A percentile compares a stretch with the other conserved stretches of the same genome.
These are phyloP conservation scores for Coffea canephora DNA, from an alignment of 257 asterid genomes.

Conservation along the genomic window DNA sequence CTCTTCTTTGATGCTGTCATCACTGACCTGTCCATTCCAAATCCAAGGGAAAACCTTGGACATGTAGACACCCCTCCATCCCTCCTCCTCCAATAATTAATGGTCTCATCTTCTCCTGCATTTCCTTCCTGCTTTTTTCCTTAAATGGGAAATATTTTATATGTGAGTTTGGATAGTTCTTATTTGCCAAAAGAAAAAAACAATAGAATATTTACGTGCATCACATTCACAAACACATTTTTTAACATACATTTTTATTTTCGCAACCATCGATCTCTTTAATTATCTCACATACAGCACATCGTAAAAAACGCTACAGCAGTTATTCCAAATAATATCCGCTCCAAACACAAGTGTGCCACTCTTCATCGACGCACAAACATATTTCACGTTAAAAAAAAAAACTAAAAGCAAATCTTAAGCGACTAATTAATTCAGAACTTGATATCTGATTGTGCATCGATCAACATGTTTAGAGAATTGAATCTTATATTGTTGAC, in stretches of 20 bases:
- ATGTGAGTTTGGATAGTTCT: no score
- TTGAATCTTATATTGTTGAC: not conserved
- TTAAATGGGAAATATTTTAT: not conserved
- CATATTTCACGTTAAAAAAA: not conserved
- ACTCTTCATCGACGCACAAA: not conserved
- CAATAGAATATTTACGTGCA: no score
- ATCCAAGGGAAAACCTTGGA: slow-evolving; percentile 40
- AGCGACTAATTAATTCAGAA: not conserved
- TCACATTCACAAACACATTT: no score
- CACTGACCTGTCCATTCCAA: slow-evolving; percentile 53
- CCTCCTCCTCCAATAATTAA: not conserved
- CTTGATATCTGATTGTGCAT: not conserved
- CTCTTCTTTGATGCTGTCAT: slow-evolving; percentile 31
- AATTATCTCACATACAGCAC: no score
- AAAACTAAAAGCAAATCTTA: not conserved
- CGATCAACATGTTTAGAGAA: not conserved
- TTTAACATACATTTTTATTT: no score
- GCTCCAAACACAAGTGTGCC: not conserved
- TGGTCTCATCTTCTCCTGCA: not conserved
- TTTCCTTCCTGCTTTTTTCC: not conserved
- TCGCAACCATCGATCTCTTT: no score
- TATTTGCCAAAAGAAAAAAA: no score
- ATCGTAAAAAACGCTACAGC: no score
- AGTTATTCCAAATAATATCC: no score
- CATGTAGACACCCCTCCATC: not conserved